phyloP scores from a whole-genome alignment of 176 grass and related monocot species.

The Thalia dealbata region DNA sequence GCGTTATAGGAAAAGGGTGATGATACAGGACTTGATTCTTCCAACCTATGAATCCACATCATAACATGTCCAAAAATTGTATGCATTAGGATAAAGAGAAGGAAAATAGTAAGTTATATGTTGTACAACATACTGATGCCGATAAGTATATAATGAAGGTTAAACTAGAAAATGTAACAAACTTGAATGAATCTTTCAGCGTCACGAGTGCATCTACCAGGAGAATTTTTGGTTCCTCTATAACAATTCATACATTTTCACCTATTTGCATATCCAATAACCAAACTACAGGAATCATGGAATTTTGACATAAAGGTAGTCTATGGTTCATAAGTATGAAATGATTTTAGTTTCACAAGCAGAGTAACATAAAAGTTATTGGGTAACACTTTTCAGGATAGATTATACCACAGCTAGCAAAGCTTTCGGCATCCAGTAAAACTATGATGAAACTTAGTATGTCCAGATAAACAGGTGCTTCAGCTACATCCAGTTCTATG shows the following conservation, averaged over 20 bases:
- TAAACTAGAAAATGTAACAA: background rate
- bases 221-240: background rate
- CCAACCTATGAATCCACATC: constrained; percentile 27
- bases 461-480: background rate
- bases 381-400: background rate
- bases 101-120: background rate
- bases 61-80: background rate
- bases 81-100: background rate
- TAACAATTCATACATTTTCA: background rate
- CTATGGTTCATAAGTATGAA: background rate
- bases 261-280: background rate
- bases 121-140: too few relatives aligned
- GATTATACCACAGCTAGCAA: background rate
- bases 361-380: background rate
- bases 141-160: too few relatives aligned
- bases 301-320: background rate
- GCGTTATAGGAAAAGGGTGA: constrained; percentile 29
- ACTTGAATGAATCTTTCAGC: background rate
- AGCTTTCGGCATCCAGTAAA: background rate
- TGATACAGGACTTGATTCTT: constrained; percentile 33
- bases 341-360: background rate
- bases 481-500: background rate
- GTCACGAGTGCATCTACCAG: background rate
- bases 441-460: background rate
- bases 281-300: background rate